Conservation (phyloP, 208 protist genomes). For the Tritrichomonas musculus region DNA sequence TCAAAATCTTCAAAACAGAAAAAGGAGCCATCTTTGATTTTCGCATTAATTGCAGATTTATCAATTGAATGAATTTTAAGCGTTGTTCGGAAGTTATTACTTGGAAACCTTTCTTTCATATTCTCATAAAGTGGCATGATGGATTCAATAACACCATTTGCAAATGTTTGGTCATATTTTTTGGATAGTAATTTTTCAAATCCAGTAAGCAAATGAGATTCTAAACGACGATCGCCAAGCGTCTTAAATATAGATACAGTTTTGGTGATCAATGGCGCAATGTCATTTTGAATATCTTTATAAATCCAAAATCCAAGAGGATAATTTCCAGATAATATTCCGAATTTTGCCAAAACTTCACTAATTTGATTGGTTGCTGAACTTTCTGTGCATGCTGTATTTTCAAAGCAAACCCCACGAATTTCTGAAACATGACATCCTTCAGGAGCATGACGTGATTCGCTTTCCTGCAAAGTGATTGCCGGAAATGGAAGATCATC, state of each 20-base stretch:
- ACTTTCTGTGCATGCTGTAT: background rate
- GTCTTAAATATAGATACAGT: background rate
- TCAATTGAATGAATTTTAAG: background rate
- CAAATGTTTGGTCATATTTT: background rate
- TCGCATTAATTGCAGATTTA: no score
- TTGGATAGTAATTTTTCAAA: background rate
- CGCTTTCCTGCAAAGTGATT: background rate
- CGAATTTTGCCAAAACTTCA: background rate
- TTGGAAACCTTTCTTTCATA: background rate
- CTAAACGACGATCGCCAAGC: background rate
- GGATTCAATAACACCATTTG: background rate
- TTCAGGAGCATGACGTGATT: background rate
- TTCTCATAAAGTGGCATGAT: background rate
- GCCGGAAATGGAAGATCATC: background rate
- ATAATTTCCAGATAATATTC: background rate
- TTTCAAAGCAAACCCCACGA: background rate
- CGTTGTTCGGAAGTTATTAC: background rate
- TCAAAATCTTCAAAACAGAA: no score
- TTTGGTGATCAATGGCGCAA: background rate
- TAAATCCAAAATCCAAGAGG: slow-evolving; percentile 5
- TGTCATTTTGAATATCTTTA: background rate
- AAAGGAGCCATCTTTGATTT: background rate
- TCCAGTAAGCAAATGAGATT: background rate
- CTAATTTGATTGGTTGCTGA: background rate
- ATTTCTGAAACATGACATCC: background rate